These are phyloP conservation scores for Pythium periplocum DNA, from an alignment of 352 stramenopile genomes.

Conservation along the genomic window DNA sequence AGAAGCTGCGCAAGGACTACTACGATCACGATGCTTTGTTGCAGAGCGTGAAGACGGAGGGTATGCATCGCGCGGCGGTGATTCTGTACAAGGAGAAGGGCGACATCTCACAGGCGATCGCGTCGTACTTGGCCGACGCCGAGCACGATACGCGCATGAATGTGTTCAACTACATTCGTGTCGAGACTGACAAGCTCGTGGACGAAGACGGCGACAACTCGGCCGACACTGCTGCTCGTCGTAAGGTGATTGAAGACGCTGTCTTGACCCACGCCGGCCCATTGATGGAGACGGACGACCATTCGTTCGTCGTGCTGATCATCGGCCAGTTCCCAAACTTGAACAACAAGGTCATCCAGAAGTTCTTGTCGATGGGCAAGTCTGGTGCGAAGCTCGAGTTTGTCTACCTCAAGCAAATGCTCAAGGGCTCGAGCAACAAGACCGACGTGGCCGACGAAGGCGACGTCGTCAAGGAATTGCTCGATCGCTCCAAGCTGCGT, in stretches of 20 bases:
- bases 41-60: slow-evolving; percentile 60
- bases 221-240: slow-evolving; percentile 30
- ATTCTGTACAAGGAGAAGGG: slow-evolving; percentile 77
- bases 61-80: slow-evolving; percentile 80
- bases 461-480: slow-evolving; percentile 72
- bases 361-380: slow-evolving; percentile 80
- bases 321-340: slow-evolving; percentile 81
- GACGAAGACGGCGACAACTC: slow-evolving; percentile 34
- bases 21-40: slow-evolving; percentile 77
- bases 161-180: slow-evolving; percentile 80
- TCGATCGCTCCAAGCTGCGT: slow-evolving; percentile 76
- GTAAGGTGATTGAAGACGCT: slow-evolving; percentile 74
- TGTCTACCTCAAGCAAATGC: slow-evolving; percentile 70
- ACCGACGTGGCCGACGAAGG: slow-evolving; percentile 60
- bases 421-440: slow-evolving; percentile 53
- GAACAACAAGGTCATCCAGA: slow-evolving; percentile 84
- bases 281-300: slow-evolving; percentile 87
- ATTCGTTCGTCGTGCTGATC: slow-evolving; percentile 85
- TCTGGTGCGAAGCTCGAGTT: slow-evolving; percentile 75
- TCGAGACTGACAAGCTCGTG: slow-evolving; percentile 37
- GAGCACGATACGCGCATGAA: slow-evolving; percentile 82
- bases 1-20: slow-evolving; percentile 76
- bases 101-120: slow-evolving; percentile 69
- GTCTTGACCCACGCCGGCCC: slow-evolving; percentile 64
- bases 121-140: slow-evolving; percentile 74